phyloP scores from a whole-genome alignment of 2,329 filamentous ascomycete species.

The Colletotrichum plurivorum region DNA sequence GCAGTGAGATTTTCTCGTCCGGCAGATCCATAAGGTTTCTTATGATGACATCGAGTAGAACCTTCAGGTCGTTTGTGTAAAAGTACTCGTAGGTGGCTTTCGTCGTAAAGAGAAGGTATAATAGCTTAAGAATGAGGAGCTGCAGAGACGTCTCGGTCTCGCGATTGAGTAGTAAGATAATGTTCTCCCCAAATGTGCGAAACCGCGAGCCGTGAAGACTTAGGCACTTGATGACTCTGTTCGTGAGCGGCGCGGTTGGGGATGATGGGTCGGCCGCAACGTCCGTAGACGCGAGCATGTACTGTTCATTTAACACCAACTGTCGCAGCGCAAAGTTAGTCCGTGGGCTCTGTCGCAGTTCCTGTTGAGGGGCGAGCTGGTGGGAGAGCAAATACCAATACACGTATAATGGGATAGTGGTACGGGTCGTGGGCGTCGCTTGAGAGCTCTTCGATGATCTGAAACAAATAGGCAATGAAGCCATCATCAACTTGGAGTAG shows the following conservation, averaged over 20 bases:
- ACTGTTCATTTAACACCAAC: slow-evolving; percentile 98
- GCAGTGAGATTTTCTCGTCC: slow-evolving; percentile 80
- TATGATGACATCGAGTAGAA: slow-evolving; percentile 95
- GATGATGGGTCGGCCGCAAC: slow-evolving; percentile 57
- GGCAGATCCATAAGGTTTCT: slow-evolving; percentile 97
- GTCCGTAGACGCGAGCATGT: slow-evolving; percentile 84
- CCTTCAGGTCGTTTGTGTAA: slow-evolving; percentile 96
- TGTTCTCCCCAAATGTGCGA: slow-evolving; percentile 97
- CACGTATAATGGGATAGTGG: slow-evolving; percentile 94
- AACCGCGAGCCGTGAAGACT: slow-evolving; percentile 85
- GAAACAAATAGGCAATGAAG: slow-evolving; percentile 87
- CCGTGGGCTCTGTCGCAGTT: slow-evolving; percentile 40
- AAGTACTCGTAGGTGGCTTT: slow-evolving; percentile 96
- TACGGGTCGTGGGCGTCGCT: slow-evolving; percentile 93
- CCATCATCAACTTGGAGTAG: slow-evolving; percentile 82
- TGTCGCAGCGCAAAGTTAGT: slow-evolving; percentile 52
- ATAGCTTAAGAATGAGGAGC: slow-evolving; percentile 93
- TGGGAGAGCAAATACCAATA: slow-evolving; percentile 74
- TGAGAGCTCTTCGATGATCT: slow-evolving; percentile 88
- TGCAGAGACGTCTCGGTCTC: slow-evolving; percentile 96
- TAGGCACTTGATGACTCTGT: slow-evolving; percentile 92
- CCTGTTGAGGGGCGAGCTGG: neutral
- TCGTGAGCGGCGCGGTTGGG: slow-evolving; percentile 76
- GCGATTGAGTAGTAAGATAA: slow-evolving; percentile 94
- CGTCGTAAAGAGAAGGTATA: slow-evolving; percentile 96